Evolutionary conservation across 176 grass and related monocot genomes (phyloP).

Genomic region (Rhynchospora breviuscula): DNA sequence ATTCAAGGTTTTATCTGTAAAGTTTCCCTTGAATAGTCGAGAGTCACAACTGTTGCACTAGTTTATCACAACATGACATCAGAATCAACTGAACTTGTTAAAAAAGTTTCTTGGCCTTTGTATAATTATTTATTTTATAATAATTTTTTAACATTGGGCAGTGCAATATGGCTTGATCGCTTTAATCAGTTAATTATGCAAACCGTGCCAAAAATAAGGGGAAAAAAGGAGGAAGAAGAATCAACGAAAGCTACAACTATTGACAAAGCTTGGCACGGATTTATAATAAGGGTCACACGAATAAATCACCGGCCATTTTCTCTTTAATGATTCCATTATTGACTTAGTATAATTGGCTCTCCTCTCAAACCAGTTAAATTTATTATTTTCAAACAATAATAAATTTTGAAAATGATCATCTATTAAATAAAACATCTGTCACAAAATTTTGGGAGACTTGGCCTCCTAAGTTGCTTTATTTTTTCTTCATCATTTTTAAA

Average conservation of each 20-base stretch:
- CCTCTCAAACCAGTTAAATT: background rate
- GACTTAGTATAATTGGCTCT: background rate
- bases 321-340: constrained; percentile 2
- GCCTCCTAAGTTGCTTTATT: background rate
- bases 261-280: background rate
- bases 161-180: too few species aligned
- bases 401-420: background rate
- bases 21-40: background rate
- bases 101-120: too few species aligned
- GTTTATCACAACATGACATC: background rate
- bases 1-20: background rate
- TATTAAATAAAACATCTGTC: background rate
- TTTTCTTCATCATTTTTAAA: background rate
- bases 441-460: background rate
- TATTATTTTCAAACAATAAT: background rate
- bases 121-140: background rate
- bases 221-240: background rate
- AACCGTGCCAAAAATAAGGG: too few species aligned
- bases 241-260: constrained; percentile 10
- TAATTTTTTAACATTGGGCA: background rate
- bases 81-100: background rate
- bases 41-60: background rate
- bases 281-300: background rate
- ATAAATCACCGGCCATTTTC: constrained; percentile 17
- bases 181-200: too few species aligned